Percentiles rank a stretch among this genome's conserved stretches.
These are phyloP conservation scores for Eutrema heterophyllum DNA, from an alignment of 345 rosid genomes.

Conservation along the genomic window DNA sequence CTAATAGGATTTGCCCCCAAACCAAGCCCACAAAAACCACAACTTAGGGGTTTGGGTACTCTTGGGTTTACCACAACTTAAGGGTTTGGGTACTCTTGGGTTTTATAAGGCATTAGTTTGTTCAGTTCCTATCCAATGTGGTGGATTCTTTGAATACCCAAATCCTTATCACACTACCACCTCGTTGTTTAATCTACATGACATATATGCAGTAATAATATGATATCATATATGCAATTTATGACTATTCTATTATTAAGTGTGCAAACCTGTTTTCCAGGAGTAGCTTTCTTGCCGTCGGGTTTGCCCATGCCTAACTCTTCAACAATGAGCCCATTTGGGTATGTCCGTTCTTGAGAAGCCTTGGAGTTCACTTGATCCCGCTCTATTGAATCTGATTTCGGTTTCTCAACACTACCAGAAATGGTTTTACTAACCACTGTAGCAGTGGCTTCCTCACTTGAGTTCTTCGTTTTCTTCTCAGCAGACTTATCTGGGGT, in stretches of 20 bases:
- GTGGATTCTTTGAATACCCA: not conserved
- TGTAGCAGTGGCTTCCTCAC: slow-evolving; percentile 32
- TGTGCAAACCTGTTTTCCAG: slow-evolving; percentile 59
- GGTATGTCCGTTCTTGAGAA: slow-evolving; percentile 61
- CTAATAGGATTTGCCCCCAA: not conserved
- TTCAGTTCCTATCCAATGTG: not conserved
- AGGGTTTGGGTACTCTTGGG: not conserved
- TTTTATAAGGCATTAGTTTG: not conserved
- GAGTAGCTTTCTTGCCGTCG: slow-evolving; percentile 78
- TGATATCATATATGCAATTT: not conserved
- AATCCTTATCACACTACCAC: not conserved
- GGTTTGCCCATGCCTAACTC: slow-evolving; percentile 88
- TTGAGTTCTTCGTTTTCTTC: slow-evolving; percentile 60
- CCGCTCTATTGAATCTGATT: slow-evolving; percentile 24
- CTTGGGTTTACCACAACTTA: not conserved
- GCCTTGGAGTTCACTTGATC: slow-evolving; percentile 41
- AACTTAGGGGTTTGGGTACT: no score
- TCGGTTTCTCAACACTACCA: slow-evolving; percentile 28
- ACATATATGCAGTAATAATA: not conserved
- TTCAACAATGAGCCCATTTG: slow-evolving; percentile 84
- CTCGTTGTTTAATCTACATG: not conserved
- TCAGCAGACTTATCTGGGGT: slow-evolving; percentile 39
- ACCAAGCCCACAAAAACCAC: not conserved
- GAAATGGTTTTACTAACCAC: slow-evolving; percentile 28
- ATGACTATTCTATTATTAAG: not conserved